Evolutionary conservation across 257 asterid genomes (phyloP).

Genomic region (Coffea eugenioides): DNA sequence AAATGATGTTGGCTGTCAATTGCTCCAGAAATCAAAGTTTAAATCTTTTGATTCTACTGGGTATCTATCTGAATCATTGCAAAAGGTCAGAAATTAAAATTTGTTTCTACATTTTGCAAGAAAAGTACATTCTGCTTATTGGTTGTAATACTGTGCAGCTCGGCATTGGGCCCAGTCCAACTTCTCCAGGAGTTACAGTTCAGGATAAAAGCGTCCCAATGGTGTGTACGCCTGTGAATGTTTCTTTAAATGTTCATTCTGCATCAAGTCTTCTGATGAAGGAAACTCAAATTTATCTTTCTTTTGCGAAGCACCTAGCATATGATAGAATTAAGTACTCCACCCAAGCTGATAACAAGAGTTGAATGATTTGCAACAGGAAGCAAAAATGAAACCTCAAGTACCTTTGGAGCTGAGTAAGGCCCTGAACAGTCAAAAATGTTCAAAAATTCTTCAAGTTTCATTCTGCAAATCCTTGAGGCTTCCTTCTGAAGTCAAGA

Average conservation of each 20-base stretch:
- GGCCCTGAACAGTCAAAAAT: conserved; percentile 36
- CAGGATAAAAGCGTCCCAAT: background rate
- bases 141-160: conserved; percentile 35
- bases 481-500: conserved; percentile 48
- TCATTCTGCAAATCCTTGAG: conserved; percentile 50
- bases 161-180: background rate
- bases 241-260: background rate
- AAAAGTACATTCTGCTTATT: conserved; percentile 11
- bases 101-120: background rate
- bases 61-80: conserved; percentile 30
- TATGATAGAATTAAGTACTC: background rate
- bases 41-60: conserved; percentile 27
- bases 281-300: background rate
- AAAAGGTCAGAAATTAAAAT: conserved; percentile 33
- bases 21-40: conserved; percentile 42
- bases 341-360: background rate
- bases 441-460: conserved; percentile 52
- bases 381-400: conserved; percentile 22
- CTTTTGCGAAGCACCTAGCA: background rate
- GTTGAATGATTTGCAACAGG: conserved; percentile 28
- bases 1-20: conserved; percentile 37
- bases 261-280: background rate
- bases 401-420: conserved; percentile 23
- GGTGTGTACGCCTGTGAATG: background rate
- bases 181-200: background rate